These are phyloP conservation scores for Scutellaria galericulata DNA, from an alignment of 257 asterid species.

Conservation along the genomic window DNA sequence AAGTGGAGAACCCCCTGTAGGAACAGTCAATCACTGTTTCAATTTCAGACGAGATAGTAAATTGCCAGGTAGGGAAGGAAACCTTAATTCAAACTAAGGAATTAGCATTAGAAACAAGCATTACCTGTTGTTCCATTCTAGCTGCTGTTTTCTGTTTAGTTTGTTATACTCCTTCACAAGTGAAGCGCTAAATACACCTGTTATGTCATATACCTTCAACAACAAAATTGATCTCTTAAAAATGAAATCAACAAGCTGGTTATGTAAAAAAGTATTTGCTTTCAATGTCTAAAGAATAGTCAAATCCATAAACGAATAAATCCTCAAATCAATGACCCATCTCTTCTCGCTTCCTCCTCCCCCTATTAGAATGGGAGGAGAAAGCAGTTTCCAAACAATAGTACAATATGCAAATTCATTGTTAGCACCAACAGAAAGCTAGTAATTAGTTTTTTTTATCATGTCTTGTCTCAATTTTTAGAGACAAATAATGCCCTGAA, in stretches of 20 bases:
- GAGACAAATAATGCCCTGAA: neutral
- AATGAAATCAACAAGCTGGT: constrained; percentile 30
- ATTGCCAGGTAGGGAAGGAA: neutral
- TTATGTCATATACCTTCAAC: constrained; percentile 78
- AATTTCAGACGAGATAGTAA: constrained; percentile 9
- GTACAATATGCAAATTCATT: constrained; percentile 3
- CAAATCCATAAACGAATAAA: constrained; percentile 15
- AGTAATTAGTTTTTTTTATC: constrained; percentile 1
- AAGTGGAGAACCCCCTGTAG: constrained; percentile 87
- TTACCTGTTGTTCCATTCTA: constrained; percentile 87
- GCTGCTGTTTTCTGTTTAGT: constrained; percentile 57
- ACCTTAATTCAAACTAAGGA: constrained; percentile 8
- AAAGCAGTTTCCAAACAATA: neutral
- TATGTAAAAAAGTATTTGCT: constrained; percentile 16
- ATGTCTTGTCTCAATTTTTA: neutral
- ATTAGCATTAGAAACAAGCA: constrained; percentile 31
- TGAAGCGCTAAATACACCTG: constrained; percentile 62
- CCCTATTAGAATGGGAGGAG: neutral
- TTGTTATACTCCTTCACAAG: constrained; percentile 53
- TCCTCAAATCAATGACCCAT: constrained; percentile 7
- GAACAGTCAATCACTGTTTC: constrained; percentile 4
- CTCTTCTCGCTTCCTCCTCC: constrained; percentile 4
- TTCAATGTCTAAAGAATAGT: neutral
- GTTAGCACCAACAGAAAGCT: neutral
- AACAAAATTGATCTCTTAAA: constrained; percentile 44